Percentiles rank a stretch among this genome's conserved stretches.
These are phyloP conservation scores for Corniculantispora saksenae DNA, from an alignment of 2,329 filamentous ascomycete species.

Conservation along the genomic window DNA sequence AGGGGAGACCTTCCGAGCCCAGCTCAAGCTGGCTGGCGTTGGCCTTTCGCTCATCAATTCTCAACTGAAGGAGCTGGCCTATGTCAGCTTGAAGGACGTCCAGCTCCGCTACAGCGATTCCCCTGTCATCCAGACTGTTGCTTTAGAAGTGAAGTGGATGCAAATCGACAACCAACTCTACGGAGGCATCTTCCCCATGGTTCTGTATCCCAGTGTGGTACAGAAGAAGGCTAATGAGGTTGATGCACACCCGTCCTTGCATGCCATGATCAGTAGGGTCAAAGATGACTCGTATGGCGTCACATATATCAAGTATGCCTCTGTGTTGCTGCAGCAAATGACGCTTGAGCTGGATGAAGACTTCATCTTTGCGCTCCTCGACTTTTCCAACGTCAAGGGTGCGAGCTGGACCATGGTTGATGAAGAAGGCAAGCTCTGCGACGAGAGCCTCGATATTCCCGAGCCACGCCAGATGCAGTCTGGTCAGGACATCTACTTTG, in stretches of 20 bases:
- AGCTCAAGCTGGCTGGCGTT: conserved; percentile 84
- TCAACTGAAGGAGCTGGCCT: conserved; percentile 88
- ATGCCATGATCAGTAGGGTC: conserved; percentile 86
- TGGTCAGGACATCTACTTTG: conserved; percentile 96
- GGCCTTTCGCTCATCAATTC: conserved; percentile 92
- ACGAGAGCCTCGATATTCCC: conserved; percentile 86
- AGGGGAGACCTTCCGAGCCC: conserved; percentile 83
- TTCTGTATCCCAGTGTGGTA: conserved; percentile 95
- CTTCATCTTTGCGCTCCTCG: conserved; percentile 93
- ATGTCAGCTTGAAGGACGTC: conserved; percentile 89
- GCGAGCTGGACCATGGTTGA: conserved; percentile 71
- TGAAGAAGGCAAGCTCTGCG: conserved; percentile 82
- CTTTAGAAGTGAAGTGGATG: conserved; percentile 94
- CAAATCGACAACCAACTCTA: conserved; percentile 99
- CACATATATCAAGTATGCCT: conserved; percentile 97
- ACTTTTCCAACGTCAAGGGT: conserved; percentile 91
- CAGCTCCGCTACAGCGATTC: conserved; percentile 91
- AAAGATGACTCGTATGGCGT: conserved; percentile 99
- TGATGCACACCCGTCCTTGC: conserved; percentile 91
- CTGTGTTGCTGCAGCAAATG: conserved; percentile 92
- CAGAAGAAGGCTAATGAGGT: conserved; percentile 96
- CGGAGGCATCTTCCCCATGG: conserved; percentile 95
- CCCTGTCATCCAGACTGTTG: conserved; percentile 88
- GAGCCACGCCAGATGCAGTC: conserved; percentile 83
- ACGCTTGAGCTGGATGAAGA: conserved; percentile 97